phyloP scores from a whole-genome alignment of 208 protist genomes.

The Wallacemonas sp. region DNA sequence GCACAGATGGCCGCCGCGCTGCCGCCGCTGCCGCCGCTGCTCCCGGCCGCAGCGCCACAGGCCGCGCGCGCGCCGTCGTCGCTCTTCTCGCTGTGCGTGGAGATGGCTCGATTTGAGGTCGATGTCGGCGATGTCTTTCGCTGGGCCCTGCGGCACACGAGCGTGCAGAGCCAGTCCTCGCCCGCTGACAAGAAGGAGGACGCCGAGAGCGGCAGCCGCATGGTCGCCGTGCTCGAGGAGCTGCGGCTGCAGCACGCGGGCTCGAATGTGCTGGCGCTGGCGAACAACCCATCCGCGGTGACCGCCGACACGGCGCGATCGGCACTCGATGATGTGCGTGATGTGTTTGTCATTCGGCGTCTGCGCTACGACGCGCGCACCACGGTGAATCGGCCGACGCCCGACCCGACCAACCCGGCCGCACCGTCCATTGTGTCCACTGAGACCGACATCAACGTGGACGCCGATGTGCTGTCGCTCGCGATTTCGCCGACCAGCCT shows the following conservation, averaged over 20 bases:
- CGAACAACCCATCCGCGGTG: neutral
- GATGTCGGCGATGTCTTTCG: conserved; percentile 11
- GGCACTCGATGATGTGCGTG: conserved; percentile 9
- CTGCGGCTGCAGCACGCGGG: conserved; percentile 45
- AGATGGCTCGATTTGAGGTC: conserved; percentile 19
- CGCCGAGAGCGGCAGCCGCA: conserved; percentile 6
- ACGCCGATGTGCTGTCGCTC: conserved; percentile 37
- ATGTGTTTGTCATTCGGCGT: conserved; percentile 2
- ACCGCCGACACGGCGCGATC: neutral
- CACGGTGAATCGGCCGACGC: neutral
- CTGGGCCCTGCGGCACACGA: conserved; percentile 10
- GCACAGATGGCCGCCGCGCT: neutral
- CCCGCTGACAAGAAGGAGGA: conserved; percentile 4
- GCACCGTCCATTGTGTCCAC: conserved; percentile 19
- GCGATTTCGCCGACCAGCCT: conserved; percentile 72
- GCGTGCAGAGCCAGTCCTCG: conserved; percentile 21
- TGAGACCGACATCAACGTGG: conserved; percentile 47
- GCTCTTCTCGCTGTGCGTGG: conserved; percentile 37
- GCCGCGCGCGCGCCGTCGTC: conserved; percentile 19
- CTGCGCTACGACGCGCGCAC: neutral
- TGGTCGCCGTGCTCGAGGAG: conserved; percentile 8
- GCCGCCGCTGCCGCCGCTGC: neutral
- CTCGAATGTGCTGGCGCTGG: conserved; percentile 30
- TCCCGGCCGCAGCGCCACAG: neutral
- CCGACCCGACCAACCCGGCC: neutral